Percentiles rank a stretch among this genome's conserved stretches.
These are phyloP conservation scores for Gossypium ekmanianum DNA, from an alignment of 345 rosid species.

Conservation along the genomic window DNA sequence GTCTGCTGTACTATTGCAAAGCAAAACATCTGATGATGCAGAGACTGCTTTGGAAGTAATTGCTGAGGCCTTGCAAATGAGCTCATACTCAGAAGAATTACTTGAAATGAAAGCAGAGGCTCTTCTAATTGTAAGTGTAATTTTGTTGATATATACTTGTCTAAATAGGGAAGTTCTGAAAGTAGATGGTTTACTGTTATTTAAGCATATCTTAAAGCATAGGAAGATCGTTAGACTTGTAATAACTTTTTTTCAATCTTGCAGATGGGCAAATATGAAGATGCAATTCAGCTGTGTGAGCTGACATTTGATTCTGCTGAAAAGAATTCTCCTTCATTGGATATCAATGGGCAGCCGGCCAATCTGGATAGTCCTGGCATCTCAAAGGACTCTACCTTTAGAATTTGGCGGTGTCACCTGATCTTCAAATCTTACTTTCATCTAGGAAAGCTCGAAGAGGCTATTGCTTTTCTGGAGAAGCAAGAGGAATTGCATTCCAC, in stretches of 20 bases:
- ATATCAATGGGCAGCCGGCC: conserved; percentile 24
- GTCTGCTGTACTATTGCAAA: conserved; percentile 47
- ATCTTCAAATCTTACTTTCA: conserved; percentile 71
- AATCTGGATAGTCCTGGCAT: conserved; percentile 38
- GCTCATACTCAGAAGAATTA: conserved; percentile 68
- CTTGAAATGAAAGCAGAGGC: conserved; percentile 83
- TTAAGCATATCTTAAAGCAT: neutral
- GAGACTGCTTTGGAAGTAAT: conserved; percentile 60
- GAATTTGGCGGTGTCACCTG: conserved; percentile 63
- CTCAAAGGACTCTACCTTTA: conserved; percentile 40
- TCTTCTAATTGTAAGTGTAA: conserved; percentile 56
- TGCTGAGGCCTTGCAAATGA: conserved; percentile 61
- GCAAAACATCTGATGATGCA: conserved; percentile 41
- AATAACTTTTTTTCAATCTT: conserved; percentile 29
- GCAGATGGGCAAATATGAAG: conserved; percentile 86
- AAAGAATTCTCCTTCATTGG: conserved; percentile 44
- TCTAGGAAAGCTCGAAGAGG: conserved; percentile 91
- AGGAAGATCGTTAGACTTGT: neutral
- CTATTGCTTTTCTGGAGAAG: conserved; percentile 61
- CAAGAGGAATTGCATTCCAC: conserved; percentile 42
- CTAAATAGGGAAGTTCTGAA: conserved; percentile 1
- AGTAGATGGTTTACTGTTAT: conserved; percentile 2
- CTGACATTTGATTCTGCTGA: conserved; percentile 70
- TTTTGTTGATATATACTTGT: conserved; percentile 3
- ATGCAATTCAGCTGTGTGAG: conserved; percentile 75